A percentile compares a stretch with the other conserved stretches of the same genome.
Evolutionary conservation across 2,329 filamentous ascomycete genomes (phyloP).

Genomic region (Magnaporthiopsis incrustans): DNA sequence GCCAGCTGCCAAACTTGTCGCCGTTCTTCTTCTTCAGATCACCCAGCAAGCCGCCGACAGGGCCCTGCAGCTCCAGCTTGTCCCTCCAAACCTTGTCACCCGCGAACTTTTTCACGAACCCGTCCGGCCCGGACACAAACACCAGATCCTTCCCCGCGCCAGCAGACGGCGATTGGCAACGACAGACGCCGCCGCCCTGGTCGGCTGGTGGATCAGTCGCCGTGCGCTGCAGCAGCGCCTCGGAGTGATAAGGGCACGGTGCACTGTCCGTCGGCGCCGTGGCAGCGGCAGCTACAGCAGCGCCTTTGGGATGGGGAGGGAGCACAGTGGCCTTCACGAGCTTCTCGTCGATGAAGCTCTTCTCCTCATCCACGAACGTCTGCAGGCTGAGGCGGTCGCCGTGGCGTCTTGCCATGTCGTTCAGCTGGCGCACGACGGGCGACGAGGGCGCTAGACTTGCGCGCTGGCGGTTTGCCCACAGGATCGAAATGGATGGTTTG

Average conservation of each 20-base stretch:
- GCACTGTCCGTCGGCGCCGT: background rate
- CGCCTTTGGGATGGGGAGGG: constrained; percentile 16
- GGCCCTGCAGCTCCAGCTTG: constrained; percentile 68
- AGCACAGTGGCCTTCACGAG: constrained; percentile 2
- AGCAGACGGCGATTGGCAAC: constrained; percentile 11
- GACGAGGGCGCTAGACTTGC: constrained; percentile 54
- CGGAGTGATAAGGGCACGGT: constrained; percentile 19
- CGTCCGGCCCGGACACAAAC: constrained; percentile 85
- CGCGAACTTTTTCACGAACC: constrained; percentile 75
- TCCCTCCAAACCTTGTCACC: constrained; percentile 70
- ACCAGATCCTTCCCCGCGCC: constrained; percentile 53
- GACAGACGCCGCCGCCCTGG: constrained; percentile 20
- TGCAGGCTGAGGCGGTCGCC: constrained; percentile 53
- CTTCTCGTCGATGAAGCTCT: constrained; percentile 50
- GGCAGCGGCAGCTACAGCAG: constrained; percentile 1
- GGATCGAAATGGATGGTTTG: constrained; percentile 52
- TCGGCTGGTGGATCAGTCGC: constrained; percentile 14
- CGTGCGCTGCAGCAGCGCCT: constrained; percentile 17
- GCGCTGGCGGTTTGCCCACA: constrained; percentile 71
- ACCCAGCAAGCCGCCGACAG: constrained; percentile 60
- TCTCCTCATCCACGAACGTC: constrained; percentile 79
- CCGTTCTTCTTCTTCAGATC: constrained; percentile 43
- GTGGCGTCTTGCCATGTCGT: constrained; percentile 50
- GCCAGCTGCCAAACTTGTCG: constrained; percentile 33
- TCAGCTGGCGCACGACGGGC: constrained; percentile 54